These are phyloP conservation scores for Petrea volubilis DNA, from an alignment of 257 asterid genomes.

Conservation along the genomic window DNA sequence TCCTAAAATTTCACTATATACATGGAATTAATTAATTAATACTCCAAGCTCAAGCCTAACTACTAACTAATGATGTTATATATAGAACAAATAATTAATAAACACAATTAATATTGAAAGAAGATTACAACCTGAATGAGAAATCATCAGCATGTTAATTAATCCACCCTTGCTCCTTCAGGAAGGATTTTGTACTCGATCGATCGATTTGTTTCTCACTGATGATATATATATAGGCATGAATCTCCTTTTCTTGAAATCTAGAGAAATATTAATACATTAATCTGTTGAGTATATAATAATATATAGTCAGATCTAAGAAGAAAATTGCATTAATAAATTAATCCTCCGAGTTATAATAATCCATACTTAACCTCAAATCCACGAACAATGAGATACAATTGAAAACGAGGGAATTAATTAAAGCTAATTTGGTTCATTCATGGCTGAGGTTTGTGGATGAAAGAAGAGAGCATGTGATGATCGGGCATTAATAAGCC, in stretches of 20 bases:
- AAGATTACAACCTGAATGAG: not conserved
- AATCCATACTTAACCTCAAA: not conserved
- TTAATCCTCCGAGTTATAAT: constrained; percentile 5
- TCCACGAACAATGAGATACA: not conserved
- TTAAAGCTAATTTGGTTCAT: not conserved
- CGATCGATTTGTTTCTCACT: too few relatives aligned
- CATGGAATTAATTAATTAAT: not conserved
- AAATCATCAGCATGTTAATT: not conserved
- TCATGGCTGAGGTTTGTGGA: constrained; percentile 36
- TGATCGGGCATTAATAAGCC: constrained; percentile 26
- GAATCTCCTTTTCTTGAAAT: not conserved
- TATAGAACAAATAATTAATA: not conserved
- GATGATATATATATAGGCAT: not conserved
- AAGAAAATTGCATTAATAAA: constrained; percentile 12
- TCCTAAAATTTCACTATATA: not conserved
- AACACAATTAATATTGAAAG: too few relatives aligned
- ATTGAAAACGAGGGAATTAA: not conserved
- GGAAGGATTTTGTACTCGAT: too few relatives aligned
- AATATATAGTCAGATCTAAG: not conserved
- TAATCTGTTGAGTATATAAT: too few relatives aligned
- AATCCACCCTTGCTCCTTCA: not conserved
- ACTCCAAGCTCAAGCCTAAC: not conserved
- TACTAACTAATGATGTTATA: not conserved
- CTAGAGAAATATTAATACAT: not conserved
- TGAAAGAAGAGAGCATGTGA: constrained; percentile 27